Conservation (phyloP, 257 asterid genomes). For the Solanum gracilifrons region DNA sequence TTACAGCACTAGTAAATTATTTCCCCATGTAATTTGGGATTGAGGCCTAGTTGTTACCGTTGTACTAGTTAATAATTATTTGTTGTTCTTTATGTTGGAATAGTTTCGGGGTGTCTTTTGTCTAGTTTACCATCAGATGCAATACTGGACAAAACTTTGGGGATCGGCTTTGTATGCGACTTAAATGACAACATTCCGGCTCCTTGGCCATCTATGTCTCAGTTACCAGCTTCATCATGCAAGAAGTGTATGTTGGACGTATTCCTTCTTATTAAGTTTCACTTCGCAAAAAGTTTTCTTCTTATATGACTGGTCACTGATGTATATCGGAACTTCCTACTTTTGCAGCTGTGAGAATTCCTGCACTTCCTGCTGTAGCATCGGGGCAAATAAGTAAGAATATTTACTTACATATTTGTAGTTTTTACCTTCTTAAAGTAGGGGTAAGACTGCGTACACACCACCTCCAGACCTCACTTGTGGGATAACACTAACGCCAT, state of each 20-base stretch:
- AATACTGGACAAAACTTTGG: constrained; percentile 53
- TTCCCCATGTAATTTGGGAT: not conserved
- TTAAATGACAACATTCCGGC: constrained; percentile 96
- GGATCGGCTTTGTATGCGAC: constrained; percentile 86
- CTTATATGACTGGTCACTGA: not conserved
- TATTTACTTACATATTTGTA: not conserved
- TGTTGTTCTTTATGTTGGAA: constrained; percentile 1
- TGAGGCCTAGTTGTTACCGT: not conserved
- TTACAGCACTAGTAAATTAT: not conserved
- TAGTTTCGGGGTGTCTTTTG: constrained; percentile 88
- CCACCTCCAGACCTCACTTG: not conserved
- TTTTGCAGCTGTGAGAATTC: constrained; percentile 70
- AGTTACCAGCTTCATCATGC: constrained; percentile 68
- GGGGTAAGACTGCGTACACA: not conserved
- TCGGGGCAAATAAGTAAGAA: constrained; percentile 78
- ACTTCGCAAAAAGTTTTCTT: not conserved
- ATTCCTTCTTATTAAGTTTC: not conserved
- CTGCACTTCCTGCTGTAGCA: constrained; percentile 98
- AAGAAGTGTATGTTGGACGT: constrained; percentile 49
- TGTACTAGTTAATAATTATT: not conserved
- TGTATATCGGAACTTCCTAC: not conserved
- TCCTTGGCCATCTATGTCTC: constrained; percentile 83
- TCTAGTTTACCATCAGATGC: constrained; percentile 94
- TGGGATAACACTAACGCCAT: not conserved
- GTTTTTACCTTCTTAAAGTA: not conserved